phyloP scores from a whole-genome alignment of 768 basidiomycete species.

The Trichaptum fuscoviolaceum region DNA sequence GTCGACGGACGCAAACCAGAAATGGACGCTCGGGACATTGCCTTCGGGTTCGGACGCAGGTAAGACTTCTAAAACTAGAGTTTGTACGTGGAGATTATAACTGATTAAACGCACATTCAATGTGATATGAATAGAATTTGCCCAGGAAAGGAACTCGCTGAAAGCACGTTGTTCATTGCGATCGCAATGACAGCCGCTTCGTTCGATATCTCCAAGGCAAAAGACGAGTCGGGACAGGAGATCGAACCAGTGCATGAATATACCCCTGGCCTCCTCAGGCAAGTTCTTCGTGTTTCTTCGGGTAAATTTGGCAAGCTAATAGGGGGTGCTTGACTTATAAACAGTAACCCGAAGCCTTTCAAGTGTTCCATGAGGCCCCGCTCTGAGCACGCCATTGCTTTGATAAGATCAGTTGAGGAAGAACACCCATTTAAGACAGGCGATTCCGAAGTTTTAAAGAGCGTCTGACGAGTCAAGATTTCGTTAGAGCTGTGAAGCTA shows the following conservation, averaged over 20 bases:
- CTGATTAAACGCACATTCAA: too few relatives aligned
- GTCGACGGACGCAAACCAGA: neutral
- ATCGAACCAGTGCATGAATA: neutral
- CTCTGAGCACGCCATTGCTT: constrained; percentile 26
- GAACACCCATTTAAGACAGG: neutral
- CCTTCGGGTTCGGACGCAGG: constrained; percentile 9
- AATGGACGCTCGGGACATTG: neutral
- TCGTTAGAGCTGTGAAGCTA: neutral
- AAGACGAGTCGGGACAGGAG: neutral
- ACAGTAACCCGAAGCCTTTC: constrained; percentile 35
- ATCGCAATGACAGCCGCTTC: constrained; percentile 10
- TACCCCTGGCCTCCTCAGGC: neutral
- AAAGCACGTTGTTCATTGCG: constrained; percentile 11
- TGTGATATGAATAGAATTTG: constrained; percentile 2
- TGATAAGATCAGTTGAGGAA: neutral
- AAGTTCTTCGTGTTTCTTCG: neutral
- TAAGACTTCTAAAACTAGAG: neutral
- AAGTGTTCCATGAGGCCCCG: constrained; percentile 46
- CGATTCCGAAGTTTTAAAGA: neutral
- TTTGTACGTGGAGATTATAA: too few relatives aligned
- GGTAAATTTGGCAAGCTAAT: neutral
- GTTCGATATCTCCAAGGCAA: constrained; percentile 10
- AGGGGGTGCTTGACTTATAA: neutral
- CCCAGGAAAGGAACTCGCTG: constrained; percentile 13
- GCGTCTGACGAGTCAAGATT: neutral